These are phyloP conservation scores for Yamagishiella unicocca DNA, from an alignment of 139 green algal genomes.

Conservation along the genomic window DNA sequence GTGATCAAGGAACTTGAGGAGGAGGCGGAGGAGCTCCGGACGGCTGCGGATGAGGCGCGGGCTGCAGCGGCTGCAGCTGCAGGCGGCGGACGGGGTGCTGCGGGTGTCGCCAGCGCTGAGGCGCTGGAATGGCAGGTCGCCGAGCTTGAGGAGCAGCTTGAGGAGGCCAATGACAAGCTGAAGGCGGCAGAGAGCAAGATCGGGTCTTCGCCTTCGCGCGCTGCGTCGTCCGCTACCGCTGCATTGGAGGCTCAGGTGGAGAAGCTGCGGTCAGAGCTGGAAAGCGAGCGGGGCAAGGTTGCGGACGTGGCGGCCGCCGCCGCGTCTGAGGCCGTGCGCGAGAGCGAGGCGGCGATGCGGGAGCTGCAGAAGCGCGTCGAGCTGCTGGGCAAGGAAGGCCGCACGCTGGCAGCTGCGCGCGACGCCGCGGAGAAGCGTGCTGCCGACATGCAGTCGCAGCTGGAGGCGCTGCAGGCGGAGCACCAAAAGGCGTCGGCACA, in stretches of 20 bases:
- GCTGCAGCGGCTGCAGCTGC: not conserved
- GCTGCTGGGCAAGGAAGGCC: not conserved
- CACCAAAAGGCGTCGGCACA: constrained; percentile 7
- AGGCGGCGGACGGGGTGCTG: not conserved
- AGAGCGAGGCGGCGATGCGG: not conserved
- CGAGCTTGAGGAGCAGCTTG: constrained; percentile 42
- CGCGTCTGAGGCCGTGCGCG: constrained; percentile 6
- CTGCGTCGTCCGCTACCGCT: not conserved
- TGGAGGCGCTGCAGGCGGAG: constrained; percentile 5
- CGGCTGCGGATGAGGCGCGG: not conserved
- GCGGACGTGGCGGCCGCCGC: constrained; percentile 14
- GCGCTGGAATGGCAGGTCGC: constrained; percentile 29
- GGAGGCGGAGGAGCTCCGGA: constrained; percentile 9
- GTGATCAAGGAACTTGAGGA: constrained; percentile 35
- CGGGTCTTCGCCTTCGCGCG: too few relatives aligned
- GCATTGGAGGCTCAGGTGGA: constrained; percentile 17
- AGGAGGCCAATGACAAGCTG: constrained; percentile 21
- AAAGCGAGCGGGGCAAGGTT: constrained; percentile 14
- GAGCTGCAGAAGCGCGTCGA: constrained; percentile 6
- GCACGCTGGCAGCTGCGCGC: not conserved
- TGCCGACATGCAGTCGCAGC: not conserved
- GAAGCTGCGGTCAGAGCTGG: not conserved
- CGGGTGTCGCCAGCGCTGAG: not conserved
- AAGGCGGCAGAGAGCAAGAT: not conserved
- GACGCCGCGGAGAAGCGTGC: not conserved